Base-by-base conservation (phyloP, 2,329 filamentous ascomycete species). In the Alternaria sp. region DNA sequence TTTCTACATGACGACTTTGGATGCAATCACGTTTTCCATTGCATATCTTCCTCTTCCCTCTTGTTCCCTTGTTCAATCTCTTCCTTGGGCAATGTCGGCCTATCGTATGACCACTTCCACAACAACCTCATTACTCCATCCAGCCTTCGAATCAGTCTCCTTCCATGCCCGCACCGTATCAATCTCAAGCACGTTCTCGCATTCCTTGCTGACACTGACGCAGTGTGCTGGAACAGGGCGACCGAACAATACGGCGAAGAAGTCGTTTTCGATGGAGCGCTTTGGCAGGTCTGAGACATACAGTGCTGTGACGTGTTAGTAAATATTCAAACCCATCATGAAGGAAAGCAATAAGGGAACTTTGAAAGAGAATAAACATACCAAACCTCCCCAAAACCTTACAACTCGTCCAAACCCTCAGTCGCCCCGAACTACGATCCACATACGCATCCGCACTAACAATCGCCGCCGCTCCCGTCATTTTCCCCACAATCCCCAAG, bases 401-500 rank as follows among this genome's bases (percentile, higher is more conserved):
- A 45, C 97, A 76, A 13, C 86, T 87, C 1, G 91, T 87, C 71
- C 89, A 88, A 12, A 96, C 80, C 8, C 88, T 80, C 19, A 96
- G 81, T 15, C 88, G 83, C 0, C 89, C 88, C 60, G 88, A 90
- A 4, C 62, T 65, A 8, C 85, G 82, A 36, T 86, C 80, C 69
- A 89, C 76, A 32, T 85, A 86, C 47, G 90, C 85, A 26, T 86
- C 84, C n/a, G 83, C 89, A 40, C 83, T 85, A 1, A 90, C 82
- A 8, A 97, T 86, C 0, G 93, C 93, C 1, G 93, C 93, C 1
- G 90, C 89, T 0, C 93, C 95, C 0, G 93, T 93, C 92, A 98
- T 97, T 79, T 97, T 97, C 3, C 87, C 91, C 4, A 97, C 68
- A 2, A 98, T 83, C 0, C 95, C 95, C 1, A 98, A 79, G 17